Evolutionary conservation across 306 rosid species (phyloP).

Genomic region (Cucurbita maxima): DNA sequence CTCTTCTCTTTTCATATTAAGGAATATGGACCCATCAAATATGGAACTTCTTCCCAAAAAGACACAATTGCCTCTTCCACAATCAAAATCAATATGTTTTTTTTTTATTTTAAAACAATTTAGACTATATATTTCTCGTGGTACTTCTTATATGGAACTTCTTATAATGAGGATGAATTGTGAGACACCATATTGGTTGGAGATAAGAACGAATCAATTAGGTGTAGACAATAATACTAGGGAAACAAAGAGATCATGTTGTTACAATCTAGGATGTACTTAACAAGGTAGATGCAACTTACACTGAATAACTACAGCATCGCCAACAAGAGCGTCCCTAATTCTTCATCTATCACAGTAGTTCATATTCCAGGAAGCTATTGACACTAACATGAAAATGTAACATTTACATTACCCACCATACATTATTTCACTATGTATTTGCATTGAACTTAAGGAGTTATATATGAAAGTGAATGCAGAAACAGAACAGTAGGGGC

Average conservation of each 20-base stretch:
- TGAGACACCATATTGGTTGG: too few relatives aligned
- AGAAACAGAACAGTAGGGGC: not conserved
- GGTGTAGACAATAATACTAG: too few relatives aligned
- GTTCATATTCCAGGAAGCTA: not conserved
- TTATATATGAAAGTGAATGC: not conserved
- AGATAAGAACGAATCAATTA: too few relatives aligned
- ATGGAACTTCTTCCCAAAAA: not conserved
- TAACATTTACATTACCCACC: not conserved
- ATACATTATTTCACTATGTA: not conserved
- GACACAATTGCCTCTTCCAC: not conserved
- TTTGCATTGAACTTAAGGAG: not conserved
- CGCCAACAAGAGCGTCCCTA: not conserved
- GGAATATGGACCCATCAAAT: slow-evolving; percentile 4
- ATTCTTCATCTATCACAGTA: not conserved
- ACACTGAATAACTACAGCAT: not conserved
- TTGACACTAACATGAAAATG: not conserved
- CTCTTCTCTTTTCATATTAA: not conserved
- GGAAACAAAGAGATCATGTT: not conserved
- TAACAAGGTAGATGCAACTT: not conserved
- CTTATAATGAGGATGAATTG: too few relatives aligned
- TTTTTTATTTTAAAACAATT: not conserved
- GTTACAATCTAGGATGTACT: not conserved
- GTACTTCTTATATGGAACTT: too few relatives aligned
- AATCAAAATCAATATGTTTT: not conserved
- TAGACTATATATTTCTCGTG: not conserved